Evolutionary conservation across 2,329 filamentous ascomycete species (phyloP), one percentile per base, ranked within the genome.

Genomic region (Fusarium austroafricanum): DNA sequence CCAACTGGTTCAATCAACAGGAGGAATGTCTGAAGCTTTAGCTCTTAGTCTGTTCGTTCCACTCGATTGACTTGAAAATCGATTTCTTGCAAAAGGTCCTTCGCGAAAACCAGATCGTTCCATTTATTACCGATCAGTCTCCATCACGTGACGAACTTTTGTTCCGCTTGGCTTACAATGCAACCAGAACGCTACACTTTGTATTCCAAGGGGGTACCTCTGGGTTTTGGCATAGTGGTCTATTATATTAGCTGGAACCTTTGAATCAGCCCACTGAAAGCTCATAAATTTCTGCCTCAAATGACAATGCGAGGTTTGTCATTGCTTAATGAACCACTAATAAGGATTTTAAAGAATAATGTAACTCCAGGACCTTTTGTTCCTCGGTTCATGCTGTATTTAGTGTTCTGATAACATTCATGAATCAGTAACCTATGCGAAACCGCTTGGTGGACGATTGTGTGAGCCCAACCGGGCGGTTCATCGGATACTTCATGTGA

Each of bases 81-180:
- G 33, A 28, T 62, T 23, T 21, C 33, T 62, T 58, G 29, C 65
- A 67, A 68, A 69, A 68, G 56, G 44, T 53, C 66, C 65, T 46
- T 62, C 31, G 31, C 47, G 49, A 51, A 40, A 17, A 51, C 55
- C 28, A 29, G 31, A 68, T 46, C 35, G 49, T 58, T 68, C 50
- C 64, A 68, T 65, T 46, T 23, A 44, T 42, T 42, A 47, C 21
- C 37, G 42, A 45, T 43, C 50, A 47, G 43, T 28, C 42, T 59
- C 38, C 31, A 39, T 50, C 65, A 66, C 61, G 47, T 56, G 55
- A 52, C 56, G 66, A 68, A 68, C 66, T 68, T 68, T 68, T 68
- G 66, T 63, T 43, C 52, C 31, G 42, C 55, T 56, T 33, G 43
- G 50, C 46, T 68, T 55, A 54, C 39, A 21, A 31, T 54, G 55